Base-by-base conservation (phyloP, 2,329 filamentous ascomycete species). In the Nigrograna mackinnonii region DNA sequence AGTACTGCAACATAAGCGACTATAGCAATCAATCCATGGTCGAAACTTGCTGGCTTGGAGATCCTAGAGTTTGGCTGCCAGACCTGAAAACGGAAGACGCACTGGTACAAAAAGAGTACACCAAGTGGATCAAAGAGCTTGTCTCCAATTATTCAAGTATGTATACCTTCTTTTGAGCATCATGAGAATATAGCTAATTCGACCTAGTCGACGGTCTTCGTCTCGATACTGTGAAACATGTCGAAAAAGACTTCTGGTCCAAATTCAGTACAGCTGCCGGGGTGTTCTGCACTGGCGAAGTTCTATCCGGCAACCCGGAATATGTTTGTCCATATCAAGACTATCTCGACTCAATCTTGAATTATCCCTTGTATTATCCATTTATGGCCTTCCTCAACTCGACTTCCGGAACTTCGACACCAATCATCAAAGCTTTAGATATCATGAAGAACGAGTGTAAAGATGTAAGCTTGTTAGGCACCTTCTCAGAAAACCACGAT, bases 1-100 rank as follows among this genome's bases (percentile, higher is more conserved):
- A 75, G 1, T 79, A 76, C 55, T 87, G 85, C 64, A 55, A 58
- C 3, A 72, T 81, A 39, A 74, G 75, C 44, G 58, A 85, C 60
- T 84, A 82, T 65, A 57, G 63, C 26, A 66, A 84, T 57, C 70
- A 80, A 49, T 70, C 67, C 41, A 60, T 67, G 26, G 66, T 69
- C 5, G 66, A 74, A 45, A 41, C 64, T 37, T 79, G 79, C 60
- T 80, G 78, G 76, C 66, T 78, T 18, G 79, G 78, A 9, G 73
- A 78, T 52, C 57, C 66, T 12, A 44, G 41, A 9, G 54, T 59
- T 5, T 46, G 47, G 20, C 65, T 78, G 6, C 66, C 72, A 1
- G 76, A 79, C 50, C 52, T 79, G 22, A 66, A 68, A 18, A 78
- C 75, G 6, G 70, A 77, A 33, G 60, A 71, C 40, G 31, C 36